Percentiles rank a stretch among this genome's conserved stretches.
These are phyloP conservation scores for Epichloe coenophiala DNA, from an alignment of 2,329 filamentous ascomycete species.

Conservation along the genomic window DNA sequence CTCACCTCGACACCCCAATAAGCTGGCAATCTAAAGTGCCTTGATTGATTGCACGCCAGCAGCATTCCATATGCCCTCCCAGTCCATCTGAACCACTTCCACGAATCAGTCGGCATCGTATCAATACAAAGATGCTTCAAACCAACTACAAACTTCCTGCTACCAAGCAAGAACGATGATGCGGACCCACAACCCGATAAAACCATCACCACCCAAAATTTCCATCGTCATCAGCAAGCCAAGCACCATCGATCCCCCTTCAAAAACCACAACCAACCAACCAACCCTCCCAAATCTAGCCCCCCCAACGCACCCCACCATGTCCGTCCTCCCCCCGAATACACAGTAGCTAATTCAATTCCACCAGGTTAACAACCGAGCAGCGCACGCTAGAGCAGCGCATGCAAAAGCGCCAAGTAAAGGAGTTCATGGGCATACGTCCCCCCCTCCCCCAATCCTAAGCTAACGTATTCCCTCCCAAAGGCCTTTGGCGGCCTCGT, in stretches of 20 bases:
- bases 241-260: not conserved
- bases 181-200: not conserved
- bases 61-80: not conserved
- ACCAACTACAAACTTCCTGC: no score
- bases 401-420: slow-evolving; percentile 97
- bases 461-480: not conserved
- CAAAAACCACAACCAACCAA: not conserved
- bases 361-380: slow-evolving; percentile 56
- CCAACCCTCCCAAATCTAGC: not conserved
- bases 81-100: slow-evolving; percentile 48
- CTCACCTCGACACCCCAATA: no score
- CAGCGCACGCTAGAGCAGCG: slow-evolving; percentile 86
- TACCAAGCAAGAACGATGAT: slow-evolving; percentile 1
- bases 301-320: not conserved
- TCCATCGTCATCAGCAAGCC: slow-evolving; percentile 8
- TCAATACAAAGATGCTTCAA: no score
- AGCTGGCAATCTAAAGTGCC: no score
- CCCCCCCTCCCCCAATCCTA: not conserved
- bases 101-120: no score
- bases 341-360: slow-evolving; percentile 1
- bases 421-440: slow-evolving; percentile 94
- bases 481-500: slow-evolving; percentile 34
- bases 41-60: no score
- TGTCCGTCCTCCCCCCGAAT: slow-evolving; percentile 4
- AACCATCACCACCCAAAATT: slow-evolving; percentile 11